Percentiles rank a stretch among this genome's conserved stretches.
phyloP scores from a whole-genome alignment of 371 early-diverging fungal species.

The Apophysomyces ossiformis region DNA sequence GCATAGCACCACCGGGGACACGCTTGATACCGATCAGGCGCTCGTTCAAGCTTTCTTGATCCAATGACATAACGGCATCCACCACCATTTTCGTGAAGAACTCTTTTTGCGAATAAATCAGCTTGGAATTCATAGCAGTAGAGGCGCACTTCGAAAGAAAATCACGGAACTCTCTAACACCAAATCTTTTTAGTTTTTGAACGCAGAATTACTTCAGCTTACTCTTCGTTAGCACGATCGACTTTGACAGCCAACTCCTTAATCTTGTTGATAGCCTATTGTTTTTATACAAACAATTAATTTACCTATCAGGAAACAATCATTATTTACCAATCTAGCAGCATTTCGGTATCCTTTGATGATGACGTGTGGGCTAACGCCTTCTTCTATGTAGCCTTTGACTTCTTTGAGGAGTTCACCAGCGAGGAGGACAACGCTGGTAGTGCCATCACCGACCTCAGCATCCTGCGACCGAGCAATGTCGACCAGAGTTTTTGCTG shows the following conservation, averaged over 20 bases:
- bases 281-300: not conserved
- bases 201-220: constrained; percentile 19
- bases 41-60: constrained; percentile 93
- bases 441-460: constrained; percentile 99
- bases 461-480: constrained; percentile 99
- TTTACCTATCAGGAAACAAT: not conserved
- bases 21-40: constrained; percentile 98
- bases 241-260: constrained; percentile 85
- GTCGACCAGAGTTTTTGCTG: constrained; percentile 97
- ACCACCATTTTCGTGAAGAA: constrained; percentile 99
- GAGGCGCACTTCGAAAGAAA: constrained; percentile 96
- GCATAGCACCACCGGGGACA: constrained; percentile 98
- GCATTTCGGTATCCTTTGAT: constrained; percentile 95
- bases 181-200: not conserved
- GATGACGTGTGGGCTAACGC: constrained; percentile 93
- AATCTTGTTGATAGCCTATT: constrained; percentile 80
- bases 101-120: constrained; percentile 96
- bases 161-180: constrained; percentile 80
- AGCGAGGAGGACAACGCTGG: constrained; percentile 98
- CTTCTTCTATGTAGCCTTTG: constrained; percentile 95
- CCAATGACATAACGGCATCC: constrained; percentile 94
- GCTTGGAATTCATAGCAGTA: constrained; percentile 98
- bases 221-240: constrained; percentile 77
- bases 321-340: constrained; percentile 64
- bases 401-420: constrained; percentile 96